These are phyloP conservation scores for Quercus robur DNA, from an alignment of 306 rosid species.

Conservation along the genomic window DNA sequence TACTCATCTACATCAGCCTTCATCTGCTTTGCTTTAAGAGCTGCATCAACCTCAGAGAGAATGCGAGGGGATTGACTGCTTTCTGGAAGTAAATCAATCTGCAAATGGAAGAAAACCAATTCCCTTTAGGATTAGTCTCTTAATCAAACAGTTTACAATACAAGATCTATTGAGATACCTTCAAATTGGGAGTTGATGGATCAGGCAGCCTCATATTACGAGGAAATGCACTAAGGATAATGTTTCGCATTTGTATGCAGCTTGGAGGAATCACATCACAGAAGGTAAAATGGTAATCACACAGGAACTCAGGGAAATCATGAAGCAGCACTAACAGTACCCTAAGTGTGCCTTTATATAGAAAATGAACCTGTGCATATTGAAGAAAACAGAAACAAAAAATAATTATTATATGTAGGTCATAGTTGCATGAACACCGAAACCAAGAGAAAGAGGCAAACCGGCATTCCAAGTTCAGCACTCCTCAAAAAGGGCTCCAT, in stretches of 20 bases:
- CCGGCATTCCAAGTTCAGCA: constrained; percentile 88
- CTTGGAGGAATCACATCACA: constrained; percentile 97
- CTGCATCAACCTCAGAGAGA: constrained; percentile 92
- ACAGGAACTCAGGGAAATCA: constrained; percentile 93
- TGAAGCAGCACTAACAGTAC: constrained; percentile 96
- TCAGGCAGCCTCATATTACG: constrained; percentile 98
- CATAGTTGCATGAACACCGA: constrained; percentile 8
- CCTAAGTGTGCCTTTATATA: constrained; percentile 92
- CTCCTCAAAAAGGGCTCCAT: constrained; percentile 98
- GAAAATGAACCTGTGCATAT: constrained; percentile 64
- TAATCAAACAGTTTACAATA: not conserved
- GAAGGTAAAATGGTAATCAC: constrained; percentile 95
- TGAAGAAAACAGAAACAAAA: not conserved
- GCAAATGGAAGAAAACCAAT: constrained; percentile 23
- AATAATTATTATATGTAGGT: not conserved
- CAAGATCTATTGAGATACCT: constrained; percentile 42
- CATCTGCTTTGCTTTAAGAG: constrained; percentile 82
- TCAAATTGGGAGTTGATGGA: constrained; percentile 89
- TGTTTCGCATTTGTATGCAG: constrained; percentile 97
- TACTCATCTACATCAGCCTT: constrained; percentile 89
- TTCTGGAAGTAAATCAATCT: constrained; percentile 96
- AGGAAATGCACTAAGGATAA: constrained; percentile 95
- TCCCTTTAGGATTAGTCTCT: not conserved
- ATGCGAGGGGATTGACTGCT: constrained; percentile 84
- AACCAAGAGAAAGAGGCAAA: constrained; percentile 29